Evolutionary conservation across 148 eudicot genomes (phyloP).

Genomic region (Beta vulgaris): DNA sequence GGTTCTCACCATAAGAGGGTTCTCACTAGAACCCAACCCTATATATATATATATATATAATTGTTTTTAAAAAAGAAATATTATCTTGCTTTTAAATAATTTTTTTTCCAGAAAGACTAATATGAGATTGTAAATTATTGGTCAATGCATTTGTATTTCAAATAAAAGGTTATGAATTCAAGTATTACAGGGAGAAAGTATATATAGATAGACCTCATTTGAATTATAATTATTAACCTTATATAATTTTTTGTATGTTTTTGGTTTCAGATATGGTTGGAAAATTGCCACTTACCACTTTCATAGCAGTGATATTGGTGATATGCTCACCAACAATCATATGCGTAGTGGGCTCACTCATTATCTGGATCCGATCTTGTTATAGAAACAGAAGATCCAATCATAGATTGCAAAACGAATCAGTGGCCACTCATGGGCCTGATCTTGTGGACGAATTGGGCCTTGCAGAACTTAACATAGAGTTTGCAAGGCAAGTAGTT

Average conservation of each 20-base stretch:
- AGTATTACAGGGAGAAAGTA: too few species aligned
- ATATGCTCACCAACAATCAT: slow-evolving; percentile 26
- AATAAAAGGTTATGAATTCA: too few species aligned
- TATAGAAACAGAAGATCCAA: neutral
- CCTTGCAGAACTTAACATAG: slow-evolving; percentile 21
- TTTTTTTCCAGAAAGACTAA: too few species aligned
- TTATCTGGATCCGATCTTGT: slow-evolving; percentile 15
- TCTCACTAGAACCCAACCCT: too few species aligned
- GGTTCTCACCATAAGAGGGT: too few species aligned
- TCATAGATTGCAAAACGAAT: neutral
- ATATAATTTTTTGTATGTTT: neutral
- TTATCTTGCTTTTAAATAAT: too few species aligned
- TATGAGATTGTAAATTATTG: too few species aligned
- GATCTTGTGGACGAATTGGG: slow-evolving; percentile 12
- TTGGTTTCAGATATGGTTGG: slow-evolving; percentile 12
- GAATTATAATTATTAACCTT: too few species aligned
- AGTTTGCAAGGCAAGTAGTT: slow-evolving; percentile 23
- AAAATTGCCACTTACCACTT: slow-evolving; percentile 14
- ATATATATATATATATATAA: too few species aligned
- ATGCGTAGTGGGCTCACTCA: slow-evolving; percentile 21
- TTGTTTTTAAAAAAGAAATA: too few species aligned
- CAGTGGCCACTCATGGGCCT: neutral
- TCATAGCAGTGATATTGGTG: slow-evolving; percentile 16
- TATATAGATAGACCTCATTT: too few species aligned
- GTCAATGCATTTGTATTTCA: too few species aligned